These are phyloP conservation scores for Pelagophyceae sp. DNA, from an alignment of 352 stramenopile species.

Conservation along the genomic window DNA sequence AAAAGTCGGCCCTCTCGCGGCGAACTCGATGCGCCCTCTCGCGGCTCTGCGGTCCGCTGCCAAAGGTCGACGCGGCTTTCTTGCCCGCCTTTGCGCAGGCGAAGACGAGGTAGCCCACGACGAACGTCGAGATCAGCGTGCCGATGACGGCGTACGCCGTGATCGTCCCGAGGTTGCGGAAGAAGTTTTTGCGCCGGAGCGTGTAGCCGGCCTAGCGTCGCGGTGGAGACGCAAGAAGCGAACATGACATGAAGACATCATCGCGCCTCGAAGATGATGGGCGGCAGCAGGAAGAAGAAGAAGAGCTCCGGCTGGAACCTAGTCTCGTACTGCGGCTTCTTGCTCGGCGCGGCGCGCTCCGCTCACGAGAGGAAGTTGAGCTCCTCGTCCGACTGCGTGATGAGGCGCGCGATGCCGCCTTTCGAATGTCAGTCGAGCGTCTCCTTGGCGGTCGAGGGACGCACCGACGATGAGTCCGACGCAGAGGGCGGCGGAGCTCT, in stretches of 20 bases:
- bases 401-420: constrained; percentile 53
- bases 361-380: constrained; percentile 66
- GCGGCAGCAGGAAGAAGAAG: constrained; percentile 90
- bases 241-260: no score
- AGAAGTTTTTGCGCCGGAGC: constrained; percentile 71
- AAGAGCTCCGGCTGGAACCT: constrained; percentile 63
- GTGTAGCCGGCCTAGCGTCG: constrained; percentile 19
- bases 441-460: background rate
- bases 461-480: constrained; percentile 1
- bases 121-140: constrained; percentile 88
- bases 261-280: constrained; percentile 97
- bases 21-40: background rate
- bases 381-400: constrained; percentile 62
- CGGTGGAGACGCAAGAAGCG: constrained; percentile 20
- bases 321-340: background rate
- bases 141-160: constrained; percentile 83
- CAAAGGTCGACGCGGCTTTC: no score
- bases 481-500: constrained; percentile 36
- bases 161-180: constrained; percentile 92
- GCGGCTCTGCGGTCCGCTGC: no score
- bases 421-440: background rate
- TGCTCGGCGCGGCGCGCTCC: constrained; percentile 61
- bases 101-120: constrained; percentile 86
- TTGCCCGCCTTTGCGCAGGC: constrained; percentile 59
- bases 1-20: no score